A percentile compares a stretch with the other conserved stretches of the same genome.
phyloP scores from a whole-genome alignment of 2,329 filamentous ascomycete species.

The Pseudogymnoascus sp. region DNA sequence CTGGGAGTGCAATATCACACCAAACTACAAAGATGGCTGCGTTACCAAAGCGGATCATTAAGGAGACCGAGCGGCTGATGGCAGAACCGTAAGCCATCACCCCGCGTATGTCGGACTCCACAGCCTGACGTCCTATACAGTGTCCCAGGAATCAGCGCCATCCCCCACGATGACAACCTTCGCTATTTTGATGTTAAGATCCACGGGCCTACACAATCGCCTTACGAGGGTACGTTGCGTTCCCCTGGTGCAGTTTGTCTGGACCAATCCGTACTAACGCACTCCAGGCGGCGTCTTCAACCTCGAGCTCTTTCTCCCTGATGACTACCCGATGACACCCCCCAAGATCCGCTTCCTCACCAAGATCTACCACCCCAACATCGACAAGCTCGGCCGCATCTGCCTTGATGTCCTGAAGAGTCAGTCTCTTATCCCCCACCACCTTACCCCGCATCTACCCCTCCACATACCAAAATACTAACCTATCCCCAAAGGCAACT shows the following conservation, averaged over 20 bases:
- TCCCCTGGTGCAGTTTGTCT: not conserved
- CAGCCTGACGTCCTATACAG: conserved; percentile 37
- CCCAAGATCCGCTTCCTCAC: conserved; percentile 98
- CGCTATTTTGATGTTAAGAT: conserved; percentile 98
- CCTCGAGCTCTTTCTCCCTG: conserved; percentile 92
- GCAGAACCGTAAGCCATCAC: conserved; percentile 71
- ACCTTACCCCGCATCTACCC: not conserved
- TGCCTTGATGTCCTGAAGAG: conserved; percentile 97
- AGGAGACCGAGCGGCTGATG: conserved; percentile 96
- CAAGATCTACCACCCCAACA: conserved; percentile 99
- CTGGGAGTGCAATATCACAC: not conserved
- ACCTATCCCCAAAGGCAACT: conserved; percentile 63
- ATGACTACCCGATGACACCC: conserved; percentile 98
- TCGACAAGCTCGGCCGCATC: conserved; percentile 94
- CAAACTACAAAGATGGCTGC: conserved; percentile 37
- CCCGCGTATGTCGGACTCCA: conserved; percentile 10
- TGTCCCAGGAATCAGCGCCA: conserved; percentile 89
- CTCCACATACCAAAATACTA: not conserved
- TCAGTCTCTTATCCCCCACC: conserved; percentile 35
- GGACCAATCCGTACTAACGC: conserved; percentile 10
- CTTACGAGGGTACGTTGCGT: conserved; percentile 70
- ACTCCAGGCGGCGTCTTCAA: conserved; percentile 68
- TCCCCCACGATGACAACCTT: conserved; percentile 94
- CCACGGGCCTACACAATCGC: conserved; percentile 82
- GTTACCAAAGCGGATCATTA: conserved; percentile 92